Percentiles rank a stretch among this genome's conserved stretches.
phyloP scores from a whole-genome alignment of 208 protist species.

The Trypanosomatidae sp. region DNA sequence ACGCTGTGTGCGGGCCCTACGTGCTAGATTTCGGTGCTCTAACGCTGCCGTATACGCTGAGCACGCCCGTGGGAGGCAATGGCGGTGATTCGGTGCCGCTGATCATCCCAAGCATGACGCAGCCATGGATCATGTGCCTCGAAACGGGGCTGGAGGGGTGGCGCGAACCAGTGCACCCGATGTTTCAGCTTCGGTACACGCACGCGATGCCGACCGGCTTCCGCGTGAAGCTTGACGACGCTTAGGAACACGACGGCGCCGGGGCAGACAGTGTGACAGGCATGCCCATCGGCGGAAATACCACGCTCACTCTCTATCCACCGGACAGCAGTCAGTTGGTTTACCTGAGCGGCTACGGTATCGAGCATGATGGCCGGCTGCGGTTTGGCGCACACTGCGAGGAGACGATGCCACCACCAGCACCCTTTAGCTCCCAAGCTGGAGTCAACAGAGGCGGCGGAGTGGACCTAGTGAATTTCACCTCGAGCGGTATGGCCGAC shows the following conservation, averaged over 20 bases:
- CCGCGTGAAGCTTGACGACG: constrained; percentile 49
- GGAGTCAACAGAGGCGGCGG: constrained; percentile 4
- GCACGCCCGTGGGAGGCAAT: constrained; percentile 16
- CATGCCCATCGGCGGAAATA: constrained; percentile 46
- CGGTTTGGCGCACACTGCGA: constrained; percentile 65
- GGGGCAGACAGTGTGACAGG: constrained; percentile 23
- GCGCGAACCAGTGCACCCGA: constrained; percentile 49
- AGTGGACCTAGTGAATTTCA: not conserved
- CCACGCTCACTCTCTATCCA: constrained; percentile 50
- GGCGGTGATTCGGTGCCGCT: constrained; percentile 9
- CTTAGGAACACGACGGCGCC: constrained; percentile 50
- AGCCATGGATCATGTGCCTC: constrained; percentile 79
- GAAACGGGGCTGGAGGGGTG: constrained; percentile 64
- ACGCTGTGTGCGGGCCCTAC: constrained; percentile 55
- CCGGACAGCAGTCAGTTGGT: constrained; percentile 56
- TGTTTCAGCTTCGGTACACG: constrained; percentile 68
- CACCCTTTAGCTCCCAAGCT: not conserved
- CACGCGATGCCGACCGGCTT: constrained; percentile 47
- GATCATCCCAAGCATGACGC: constrained; percentile 42
- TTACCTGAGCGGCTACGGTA: constrained; percentile 76
- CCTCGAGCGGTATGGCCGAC: not conserved
- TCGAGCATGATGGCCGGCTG: constrained; percentile 54
- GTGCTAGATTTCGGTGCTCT: constrained; percentile 53
- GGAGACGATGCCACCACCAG: constrained; percentile 16
- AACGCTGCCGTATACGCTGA: constrained; percentile 47